A percentile compares a stretch with the other conserved stretches of the same genome.
phyloP scores from a whole-genome alignment of 495 filamentous ascomycete species.

The Penicillium bovifimosum region DNA sequence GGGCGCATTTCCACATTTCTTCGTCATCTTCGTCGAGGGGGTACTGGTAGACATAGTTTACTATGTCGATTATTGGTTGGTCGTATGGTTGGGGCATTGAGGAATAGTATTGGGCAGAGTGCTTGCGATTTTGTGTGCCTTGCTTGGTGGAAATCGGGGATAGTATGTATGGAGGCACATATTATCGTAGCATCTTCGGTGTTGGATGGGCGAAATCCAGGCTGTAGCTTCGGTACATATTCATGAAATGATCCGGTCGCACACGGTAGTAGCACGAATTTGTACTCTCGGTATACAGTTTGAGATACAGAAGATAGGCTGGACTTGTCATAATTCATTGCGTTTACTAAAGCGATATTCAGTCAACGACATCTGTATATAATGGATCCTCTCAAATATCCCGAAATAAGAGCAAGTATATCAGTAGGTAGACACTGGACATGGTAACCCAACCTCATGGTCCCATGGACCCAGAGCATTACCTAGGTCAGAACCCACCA shows the following conservation, averaged over 20 bases:
- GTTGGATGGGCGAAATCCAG: not conserved
- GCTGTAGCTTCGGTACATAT: not conserved
- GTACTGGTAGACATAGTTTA: conserved; percentile 28
- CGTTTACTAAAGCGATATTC: not conserved
- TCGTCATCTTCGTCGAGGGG: conserved; percentile 9
- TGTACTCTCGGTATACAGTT: too few relatives aligned
- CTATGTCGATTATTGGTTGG: conserved; percentile 25
- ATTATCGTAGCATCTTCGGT: not conserved
- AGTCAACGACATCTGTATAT: too few relatives aligned
- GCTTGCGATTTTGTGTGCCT: not conserved
- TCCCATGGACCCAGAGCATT: too few relatives aligned
- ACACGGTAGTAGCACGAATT: not conserved
- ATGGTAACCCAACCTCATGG: too few relatives aligned
- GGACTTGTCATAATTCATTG: not conserved
- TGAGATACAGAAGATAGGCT: too few relatives aligned
- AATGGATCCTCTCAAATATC: too few relatives aligned
- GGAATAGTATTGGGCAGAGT: not conserved
- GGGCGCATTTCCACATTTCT: conserved; percentile 20
- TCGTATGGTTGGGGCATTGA: conserved; percentile 23
- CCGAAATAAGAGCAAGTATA: too few relatives aligned
- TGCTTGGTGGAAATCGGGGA: not conserved
- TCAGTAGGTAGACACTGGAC: too few relatives aligned
- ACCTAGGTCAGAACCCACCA: conserved; percentile 55
- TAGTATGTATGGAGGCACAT: not conserved
- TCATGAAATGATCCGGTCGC: not conserved